Base-by-base conservation (phyloP, 2,329 filamentous ascomycete species). In the Sporothrix protearum region DNA sequence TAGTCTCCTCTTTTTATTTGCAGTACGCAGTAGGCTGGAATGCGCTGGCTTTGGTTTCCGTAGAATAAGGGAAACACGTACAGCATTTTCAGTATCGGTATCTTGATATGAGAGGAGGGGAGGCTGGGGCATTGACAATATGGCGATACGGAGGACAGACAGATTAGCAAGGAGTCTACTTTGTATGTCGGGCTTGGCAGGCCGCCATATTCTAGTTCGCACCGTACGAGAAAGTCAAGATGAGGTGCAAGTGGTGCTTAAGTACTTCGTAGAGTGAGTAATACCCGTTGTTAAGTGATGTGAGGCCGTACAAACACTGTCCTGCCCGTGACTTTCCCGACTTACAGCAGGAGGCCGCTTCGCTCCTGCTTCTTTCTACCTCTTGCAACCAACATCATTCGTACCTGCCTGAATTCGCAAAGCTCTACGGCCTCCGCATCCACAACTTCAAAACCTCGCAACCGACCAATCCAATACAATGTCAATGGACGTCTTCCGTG, bases 401-500 rank as follows among this genome's bases (percentile, higher is more conserved):
- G 14, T 39, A 47, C 42, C 61, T 33, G 63, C 63, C 63, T 14
- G 63, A 64, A 66, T 22, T 49, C 10, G 63, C 28, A 42, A 39
- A 19, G 59, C n/a, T 16, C 59, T 16, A 19, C 30, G 30, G 36
- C 49, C 25, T 53, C 49, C 49, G 22, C 7, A 16, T 45, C 14
- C 49, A 39, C 57, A 30, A 25, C 33, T 3, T 22, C 33, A 10
- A 16, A 39, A 28, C 22, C 6, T 28, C 36, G 25, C 36, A 64
- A 10, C 36, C 59, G 16, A 42, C 59, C 59, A 45, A 45, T 19
- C 45, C 36, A 45, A 10, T 22, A 64, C 59, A 64, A 78, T 75
- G 79, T 78, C 76, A 77, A 77, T 76, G 72, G 85, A 85, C 75
- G 81, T 81, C 68, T 85, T 85, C 75, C 82, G 83, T 72, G 82